Evolutionary conservation across 129 eudicot species (phyloP).

Genomic region (Tagetes erecta): DNA sequence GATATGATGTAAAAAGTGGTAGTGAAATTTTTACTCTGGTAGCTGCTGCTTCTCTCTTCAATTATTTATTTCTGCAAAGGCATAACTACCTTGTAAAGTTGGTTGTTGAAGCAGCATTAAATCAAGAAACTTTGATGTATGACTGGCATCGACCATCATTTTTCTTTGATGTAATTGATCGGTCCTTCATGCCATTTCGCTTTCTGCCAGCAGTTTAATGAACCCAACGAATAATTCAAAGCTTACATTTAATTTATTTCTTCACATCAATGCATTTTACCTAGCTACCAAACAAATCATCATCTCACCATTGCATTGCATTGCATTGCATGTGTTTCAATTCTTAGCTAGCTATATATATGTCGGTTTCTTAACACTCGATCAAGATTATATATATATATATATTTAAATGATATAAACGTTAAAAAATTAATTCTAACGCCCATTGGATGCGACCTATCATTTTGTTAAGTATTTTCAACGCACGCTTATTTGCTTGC

Average conservation of each 20-base stretch:
- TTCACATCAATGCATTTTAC: constrained; percentile 23
- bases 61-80: constrained; percentile 42
- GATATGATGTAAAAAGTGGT: not conserved
- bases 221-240: constrained; percentile 44
- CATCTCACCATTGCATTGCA: no score
- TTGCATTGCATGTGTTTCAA: no score
- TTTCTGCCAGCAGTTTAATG: constrained; percentile 52
- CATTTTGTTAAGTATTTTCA: not conserved
- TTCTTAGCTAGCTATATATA: no score
- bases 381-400: no score
- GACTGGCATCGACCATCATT: constrained; percentile 45
- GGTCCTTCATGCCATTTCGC: constrained; percentile 48
- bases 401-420: constrained; percentile 13
- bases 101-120: constrained; percentile 55
- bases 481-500: no score
- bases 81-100: constrained; percentile 43
- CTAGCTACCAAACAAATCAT: constrained; percentile 27
- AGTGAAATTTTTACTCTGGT: constrained; percentile 5
- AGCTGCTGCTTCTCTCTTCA: constrained; percentile 40
- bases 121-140: constrained; percentile 30
- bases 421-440: not conserved
- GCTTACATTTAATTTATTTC: constrained; percentile 23
- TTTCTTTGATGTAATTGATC: constrained; percentile 50
- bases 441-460: constrained; percentile 24
- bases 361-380: constrained; percentile 11